A percentile compares a stretch with the other conserved stretches of the same genome.
Evolutionary conservation across 495 filamentous ascomycete species (phyloP).

Genomic region (Parachaetomium inaequale): DNA sequence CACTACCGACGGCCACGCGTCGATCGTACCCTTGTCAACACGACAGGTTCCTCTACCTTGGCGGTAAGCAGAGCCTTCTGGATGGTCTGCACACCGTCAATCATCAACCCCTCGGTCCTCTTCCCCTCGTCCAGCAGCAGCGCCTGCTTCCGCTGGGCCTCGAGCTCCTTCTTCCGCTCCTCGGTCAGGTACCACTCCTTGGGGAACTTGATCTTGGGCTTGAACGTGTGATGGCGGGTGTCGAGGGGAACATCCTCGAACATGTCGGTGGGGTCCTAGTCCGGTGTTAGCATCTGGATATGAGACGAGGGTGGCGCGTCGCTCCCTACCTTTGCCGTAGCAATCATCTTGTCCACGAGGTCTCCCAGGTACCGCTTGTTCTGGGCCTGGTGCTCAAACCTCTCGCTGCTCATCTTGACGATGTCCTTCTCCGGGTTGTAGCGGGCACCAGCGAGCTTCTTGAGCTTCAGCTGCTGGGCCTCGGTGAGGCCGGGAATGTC

Average conservation of each 20-base stretch:
- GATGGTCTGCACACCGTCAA: slow-evolving; percentile 56
- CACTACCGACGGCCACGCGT: slow-evolving; percentile 9
- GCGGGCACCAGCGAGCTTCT: slow-evolving; percentile 81
- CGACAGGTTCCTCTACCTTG: slow-evolving; percentile 8
- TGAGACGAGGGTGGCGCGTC: not conserved
- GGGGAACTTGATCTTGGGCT: slow-evolving; percentile 69
- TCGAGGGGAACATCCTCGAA: slow-evolving; percentile 91
- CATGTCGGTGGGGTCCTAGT: slow-evolving; percentile 64
- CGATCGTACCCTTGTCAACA: slow-evolving; percentile 5
- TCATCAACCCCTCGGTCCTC: slow-evolving; percentile 43
- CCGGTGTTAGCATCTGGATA: not conserved
- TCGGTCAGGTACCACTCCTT: slow-evolving; percentile 74
- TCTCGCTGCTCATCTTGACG: slow-evolving; percentile 87
- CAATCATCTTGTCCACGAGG: slow-evolving; percentile 65
- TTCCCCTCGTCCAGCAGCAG: slow-evolving; percentile 46
- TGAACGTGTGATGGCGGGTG: slow-evolving; percentile 77
- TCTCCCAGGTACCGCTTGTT: slow-evolving; percentile 94
- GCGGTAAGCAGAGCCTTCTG: slow-evolving; percentile 35
- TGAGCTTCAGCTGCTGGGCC: slow-evolving; percentile 70
- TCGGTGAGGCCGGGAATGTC: slow-evolving; percentile 61
- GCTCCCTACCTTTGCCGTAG: slow-evolving; percentile 63
- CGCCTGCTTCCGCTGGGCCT: slow-evolving; percentile 51
- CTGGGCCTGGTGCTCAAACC: slow-evolving; percentile 80
- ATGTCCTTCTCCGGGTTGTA: slow-evolving; percentile 86
- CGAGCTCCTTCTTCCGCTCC: slow-evolving; percentile 61